These are phyloP conservation scores for Collariella sp. DNA, from an alignment of 495 filamentous ascomycete species.

Conservation along the genomic window DNA sequence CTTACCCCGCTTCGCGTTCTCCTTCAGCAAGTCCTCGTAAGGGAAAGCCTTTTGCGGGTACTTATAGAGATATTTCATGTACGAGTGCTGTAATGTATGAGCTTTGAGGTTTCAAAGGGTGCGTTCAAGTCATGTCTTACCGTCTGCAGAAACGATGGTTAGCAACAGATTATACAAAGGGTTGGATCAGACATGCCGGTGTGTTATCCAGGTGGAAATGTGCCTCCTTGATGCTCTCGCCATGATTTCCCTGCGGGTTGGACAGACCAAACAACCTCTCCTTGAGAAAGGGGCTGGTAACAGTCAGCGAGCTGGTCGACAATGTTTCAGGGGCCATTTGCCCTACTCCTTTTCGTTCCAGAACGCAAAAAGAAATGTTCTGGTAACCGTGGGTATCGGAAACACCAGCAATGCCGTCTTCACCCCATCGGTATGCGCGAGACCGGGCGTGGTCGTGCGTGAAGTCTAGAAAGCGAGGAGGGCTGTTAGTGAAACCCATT, in stretches of 20 bases:
- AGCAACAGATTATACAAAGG: slow-evolving; percentile 7
- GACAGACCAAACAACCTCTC: slow-evolving; percentile 90
- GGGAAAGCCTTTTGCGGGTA: slow-evolving; percentile 89
- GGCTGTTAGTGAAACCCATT: no score
- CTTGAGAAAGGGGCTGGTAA: slow-evolving; percentile 72
- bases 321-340: neutral
- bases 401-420: slow-evolving; percentile 94
- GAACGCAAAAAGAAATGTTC: slow-evolving; percentile 90
- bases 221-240: slow-evolving; percentile 90
- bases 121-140: slow-evolving; percentile 24
- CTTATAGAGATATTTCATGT: slow-evolving; percentile 99
- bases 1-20: slow-evolving; percentile 68
- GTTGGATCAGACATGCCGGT: slow-evolving; percentile 40
- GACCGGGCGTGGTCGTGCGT: slow-evolving; percentile 84
- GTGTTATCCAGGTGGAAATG: slow-evolving; percentile 97
- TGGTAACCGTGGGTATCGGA: slow-evolving; percentile 83
- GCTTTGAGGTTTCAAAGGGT: neutral
- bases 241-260: slow-evolving; percentile 94
- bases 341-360: slow-evolving; percentile 94
- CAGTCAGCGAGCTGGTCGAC: slow-evolving; percentile 1
- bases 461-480: slow-evolving; percentile 57
- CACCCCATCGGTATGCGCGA: slow-evolving; percentile 85
- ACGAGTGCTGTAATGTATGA: slow-evolving; percentile 62
- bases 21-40: slow-evolving; percentile 74
- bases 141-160: slow-evolving; percentile 29